phyloP scores from a whole-genome alignment of 139 green algal genomes.

The Chlorella sorokiniana region DNA sequence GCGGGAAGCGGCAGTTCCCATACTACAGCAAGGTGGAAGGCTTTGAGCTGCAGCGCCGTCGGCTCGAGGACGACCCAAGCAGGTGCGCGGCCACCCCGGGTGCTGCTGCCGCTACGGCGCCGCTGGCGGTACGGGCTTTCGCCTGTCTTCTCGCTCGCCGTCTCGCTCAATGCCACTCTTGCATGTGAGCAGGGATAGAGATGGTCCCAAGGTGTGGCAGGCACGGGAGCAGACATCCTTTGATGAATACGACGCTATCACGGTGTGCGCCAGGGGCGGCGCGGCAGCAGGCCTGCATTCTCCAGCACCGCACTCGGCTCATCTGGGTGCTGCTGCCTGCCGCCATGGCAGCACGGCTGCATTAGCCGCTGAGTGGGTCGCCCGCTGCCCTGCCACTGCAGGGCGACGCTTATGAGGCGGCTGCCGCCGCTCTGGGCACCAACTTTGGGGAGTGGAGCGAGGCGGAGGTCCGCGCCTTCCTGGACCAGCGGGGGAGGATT shows the following conservation, averaged over 20 bases:
- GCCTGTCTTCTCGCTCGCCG: neutral
- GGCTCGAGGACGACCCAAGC: slow-evolving; percentile 34
- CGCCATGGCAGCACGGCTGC: neutral
- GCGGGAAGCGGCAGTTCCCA: slow-evolving; percentile 44
- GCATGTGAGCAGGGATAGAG: slow-evolving; percentile 26
- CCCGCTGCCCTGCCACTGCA: neutral
- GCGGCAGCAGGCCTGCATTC: neutral
- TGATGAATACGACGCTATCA: slow-evolving; percentile 34
- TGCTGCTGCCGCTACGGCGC: neutral
- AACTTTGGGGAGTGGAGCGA: slow-evolving; percentile 70
- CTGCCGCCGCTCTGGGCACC: slow-evolving; percentile 37
- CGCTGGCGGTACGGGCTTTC: neutral
- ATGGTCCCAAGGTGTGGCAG: slow-evolving; percentile 57
- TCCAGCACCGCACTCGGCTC: neutral
- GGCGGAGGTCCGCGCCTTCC: slow-evolving; percentile 60
- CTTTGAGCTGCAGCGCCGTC: slow-evolving; percentile 40
- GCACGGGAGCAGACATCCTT: slow-evolving; percentile 34
- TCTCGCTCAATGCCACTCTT: neutral
- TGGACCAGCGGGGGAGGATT: slow-evolving; percentile 80
- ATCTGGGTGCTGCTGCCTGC: neutral
- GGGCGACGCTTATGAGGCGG: neutral
- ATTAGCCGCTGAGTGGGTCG: neutral
- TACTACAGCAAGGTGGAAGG: slow-evolving; percentile 42
- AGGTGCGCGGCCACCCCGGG: neutral
- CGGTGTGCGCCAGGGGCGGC: slow-evolving; percentile 2